Base-by-base conservation (phyloP, 257 asterid genomes). In the Handroanthus guayacan region DNA sequence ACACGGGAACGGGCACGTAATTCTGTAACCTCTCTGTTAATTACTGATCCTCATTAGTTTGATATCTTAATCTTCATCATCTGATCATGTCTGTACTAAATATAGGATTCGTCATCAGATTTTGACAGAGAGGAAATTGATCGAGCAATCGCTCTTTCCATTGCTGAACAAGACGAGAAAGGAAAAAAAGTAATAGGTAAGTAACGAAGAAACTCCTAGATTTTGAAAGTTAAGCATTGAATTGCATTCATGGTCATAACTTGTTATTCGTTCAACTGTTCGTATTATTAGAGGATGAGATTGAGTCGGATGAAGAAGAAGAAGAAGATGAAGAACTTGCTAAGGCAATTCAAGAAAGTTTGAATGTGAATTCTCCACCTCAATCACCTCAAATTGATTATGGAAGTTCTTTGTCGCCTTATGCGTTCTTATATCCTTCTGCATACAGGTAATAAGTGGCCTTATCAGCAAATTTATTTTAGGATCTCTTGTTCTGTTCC, bases 81-180 rank as follows among this genome's bases (percentile, higher is more conserved):
- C 70, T 71, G 81, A 17, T 54, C n/a, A 34, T 71, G 62, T 77
- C 67, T 12, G 62, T 47, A 31, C 54, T 78, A 71, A 47, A 45
- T 63, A 37, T 14, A 93, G 97, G 96, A 85, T 48, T 78, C 78
- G 44, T 84, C 72, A 77, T 91, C 97, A 16, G 96, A 93, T 64
- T 88, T 89, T 66, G 97, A 90, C 79, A 79, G 74, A 37, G 95
- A 93, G 81, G 97, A 93, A 73, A 88, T 89, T 70, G 97, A 91
- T 83, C 87, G 78, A 67, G 98, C 98, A 41, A 88, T 93, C 61
- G 97, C 96, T 56, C 84, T 88, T 74, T 93, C 98, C 41, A 85
- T 91, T 77, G 92, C 88, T 16, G 98, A 83, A 70, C 92, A 86
- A 78, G 92, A 93, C 48, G 85, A 81, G 68, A 93, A 89, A 80